Evolutionary conservation across 2,329 filamentous ascomycete species (phyloP).

Genomic region (Colletotrichum tropicicola): DNA sequence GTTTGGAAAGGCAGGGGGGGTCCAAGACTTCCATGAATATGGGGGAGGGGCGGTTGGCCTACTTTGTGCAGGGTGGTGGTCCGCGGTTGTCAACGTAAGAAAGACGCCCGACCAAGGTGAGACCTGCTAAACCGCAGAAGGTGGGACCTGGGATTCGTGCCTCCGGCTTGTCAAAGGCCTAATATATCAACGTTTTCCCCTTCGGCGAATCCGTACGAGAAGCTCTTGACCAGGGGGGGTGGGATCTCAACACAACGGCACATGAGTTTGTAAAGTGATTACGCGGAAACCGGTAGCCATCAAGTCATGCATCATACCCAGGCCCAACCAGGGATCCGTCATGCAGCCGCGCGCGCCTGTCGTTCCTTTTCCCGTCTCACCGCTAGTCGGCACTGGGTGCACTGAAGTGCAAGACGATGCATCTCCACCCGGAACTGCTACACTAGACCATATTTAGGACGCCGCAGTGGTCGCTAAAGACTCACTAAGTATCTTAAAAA

Average conservation of each 20-base stretch:
- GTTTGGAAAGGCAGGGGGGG: too few relatives aligned
- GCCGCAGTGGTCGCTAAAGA: too few relatives aligned
- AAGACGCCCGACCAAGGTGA: constrained; percentile 1
- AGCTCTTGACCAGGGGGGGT: not conserved
- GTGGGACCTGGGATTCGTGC: not conserved
- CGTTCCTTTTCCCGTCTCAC: constrained; percentile 22
- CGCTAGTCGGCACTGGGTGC: constrained; percentile 21
- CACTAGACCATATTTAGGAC: too few relatives aligned
- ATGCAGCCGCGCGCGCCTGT: constrained; percentile 6
- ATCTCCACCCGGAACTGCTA: constrained; percentile 15
- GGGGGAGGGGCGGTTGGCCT: not conserved
- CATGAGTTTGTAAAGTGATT: not conserved
- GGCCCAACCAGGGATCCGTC: constrained; percentile 12
- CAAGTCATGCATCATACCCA: constrained; percentile 2
- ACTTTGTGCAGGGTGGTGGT: constrained; percentile 5
- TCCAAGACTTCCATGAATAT: too few relatives aligned
- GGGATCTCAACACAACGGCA: not conserved
- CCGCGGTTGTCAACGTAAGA: constrained; percentile 8
- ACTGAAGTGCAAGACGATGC: constrained; percentile 1
- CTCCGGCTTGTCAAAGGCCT: not conserved
- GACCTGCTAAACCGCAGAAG: not conserved
- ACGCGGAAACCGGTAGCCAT: constrained; percentile 15
- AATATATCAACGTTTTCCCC: not conserved
- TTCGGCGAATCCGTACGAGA: not conserved
- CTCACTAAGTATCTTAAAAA: too few relatives aligned